Conservation (phyloP, 345 rosid genomes). For the Turritis glabra region DNA sequence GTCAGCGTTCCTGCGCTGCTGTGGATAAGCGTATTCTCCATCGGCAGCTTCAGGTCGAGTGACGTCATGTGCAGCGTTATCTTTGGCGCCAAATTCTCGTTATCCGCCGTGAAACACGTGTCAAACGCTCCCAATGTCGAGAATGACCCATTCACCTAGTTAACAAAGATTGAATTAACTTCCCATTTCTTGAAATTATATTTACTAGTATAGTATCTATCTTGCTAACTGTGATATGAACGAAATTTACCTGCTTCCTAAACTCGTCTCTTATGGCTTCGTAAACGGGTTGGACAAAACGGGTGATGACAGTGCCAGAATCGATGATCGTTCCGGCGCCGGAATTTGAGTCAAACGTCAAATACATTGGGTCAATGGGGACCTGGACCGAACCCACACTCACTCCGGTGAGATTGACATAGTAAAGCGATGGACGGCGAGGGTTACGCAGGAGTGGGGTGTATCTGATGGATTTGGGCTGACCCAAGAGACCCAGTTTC, state of each 20-base stretch:
- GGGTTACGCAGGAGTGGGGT: conserved; percentile 70
- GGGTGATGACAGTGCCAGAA: conserved; percentile 88
- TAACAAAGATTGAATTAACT: neutral
- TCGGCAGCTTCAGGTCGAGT: conserved; percentile 59
- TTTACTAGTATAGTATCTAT: neutral
- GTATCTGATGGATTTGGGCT: conserved; percentile 61
- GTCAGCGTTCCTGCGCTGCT: conserved; percentile 73
- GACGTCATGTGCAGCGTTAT: conserved; percentile 62
- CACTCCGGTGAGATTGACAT: conserved; percentile 76
- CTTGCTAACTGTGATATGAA: neutral
- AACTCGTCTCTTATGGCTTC: conserved; percentile 67
- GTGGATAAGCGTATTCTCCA: conserved; percentile 84
- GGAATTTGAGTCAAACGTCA: conserved; percentile 57
- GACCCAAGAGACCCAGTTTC: conserved; percentile 69
- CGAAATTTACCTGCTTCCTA: conserved; percentile 53
- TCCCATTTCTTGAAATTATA: neutral
- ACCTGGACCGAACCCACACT: conserved; percentile 64
- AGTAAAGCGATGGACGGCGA: conserved; percentile 83
- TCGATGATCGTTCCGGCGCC: conserved; percentile 87
- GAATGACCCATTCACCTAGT: conserved; percentile 59
- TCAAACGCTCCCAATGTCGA: conserved; percentile 82
- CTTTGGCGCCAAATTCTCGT: conserved; percentile 47
- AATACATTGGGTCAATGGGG: conserved; percentile 45
- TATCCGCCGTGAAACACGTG: conserved; percentile 63
- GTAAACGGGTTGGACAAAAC: conserved; percentile 65